phyloP scores from a whole-genome alignment of 108 stramenopile genomes.

The Parietichytrium sp. region DNA sequence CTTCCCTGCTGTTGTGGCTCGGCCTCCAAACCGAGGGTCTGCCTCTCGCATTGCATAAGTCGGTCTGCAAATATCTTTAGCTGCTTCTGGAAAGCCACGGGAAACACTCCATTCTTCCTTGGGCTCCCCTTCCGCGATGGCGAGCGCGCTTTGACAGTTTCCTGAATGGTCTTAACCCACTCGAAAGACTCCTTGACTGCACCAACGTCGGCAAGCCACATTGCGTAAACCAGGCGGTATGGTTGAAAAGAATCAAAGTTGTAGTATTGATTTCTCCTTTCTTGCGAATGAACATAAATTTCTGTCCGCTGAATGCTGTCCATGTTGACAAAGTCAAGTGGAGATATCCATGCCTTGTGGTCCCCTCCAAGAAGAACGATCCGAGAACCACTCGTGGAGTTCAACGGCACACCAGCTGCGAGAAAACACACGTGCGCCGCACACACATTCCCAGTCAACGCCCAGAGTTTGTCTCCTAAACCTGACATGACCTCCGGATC shows the following conservation, averaged over 20 bases:
- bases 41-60: not conserved
- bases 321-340: not conserved
- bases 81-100: slow-evolving; percentile 8
- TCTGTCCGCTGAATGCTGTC: slow-evolving; percentile 33
- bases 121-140: not conserved
- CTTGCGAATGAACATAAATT: not conserved
- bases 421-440: slow-evolving; percentile 22
- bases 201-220: slow-evolving; percentile 37
- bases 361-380: slow-evolving; percentile 24
- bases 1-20: not conserved
- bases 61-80: slow-evolving; percentile 35
- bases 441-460: not conserved
- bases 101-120: not conserved
- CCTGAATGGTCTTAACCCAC: slow-evolving; percentile 33
- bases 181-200: slow-evolving; percentile 5
- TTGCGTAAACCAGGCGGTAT: slow-evolving; percentile 28
- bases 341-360: not conserved
- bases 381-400: slow-evolving; percentile 6
- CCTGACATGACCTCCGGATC: not conserved
- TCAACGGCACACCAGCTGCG: not conserved
- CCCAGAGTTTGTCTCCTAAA: not conserved
- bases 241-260: slow-evolving; percentile 9
- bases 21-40: not conserved
- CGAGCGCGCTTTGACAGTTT: not conserved
- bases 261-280: not conserved